Evolutionary conservation across 2,329 filamentous ascomycete species (phyloP), one percentile per base, ranked within the genome.

Genomic region (Bipolaris zeicola): DNA sequence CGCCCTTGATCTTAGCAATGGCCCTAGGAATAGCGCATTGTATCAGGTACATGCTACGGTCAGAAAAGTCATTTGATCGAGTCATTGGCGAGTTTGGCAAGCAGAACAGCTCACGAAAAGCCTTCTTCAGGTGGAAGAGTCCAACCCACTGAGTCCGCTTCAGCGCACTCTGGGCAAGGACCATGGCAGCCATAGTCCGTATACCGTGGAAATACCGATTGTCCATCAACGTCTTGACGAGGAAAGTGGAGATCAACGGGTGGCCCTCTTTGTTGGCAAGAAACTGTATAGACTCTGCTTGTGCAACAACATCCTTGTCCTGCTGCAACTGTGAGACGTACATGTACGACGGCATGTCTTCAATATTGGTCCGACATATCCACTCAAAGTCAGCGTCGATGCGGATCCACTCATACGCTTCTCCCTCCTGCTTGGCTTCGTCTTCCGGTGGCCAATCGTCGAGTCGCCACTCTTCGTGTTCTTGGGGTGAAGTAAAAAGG

Each of bases 321-420:
- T 99, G 95, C 74, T 99, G 95, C 60, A 99, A 82, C 75, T 99
- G 95, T 20, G 95, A 97, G 56, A 96, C 87, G 73, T 95, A 97
- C 96, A 99, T 99, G 81, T 98, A 98, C 4, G 91, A 87, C 43
- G 92, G 92, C 83, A 97, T 92, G 61, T 88, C 89, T 46, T 89
- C 79, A 58, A 89, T 88, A 49, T 70, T 65, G 76, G 96, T 90
- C 64, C 89, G 89, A 76, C 90, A 95, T 55, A 97, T 88, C 95
- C 95, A 99, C 75, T 99, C 95, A 65, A 98, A 98, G 76, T 99
- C 96, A 14, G 94, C 93, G 75, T 99, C 95, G 78, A 98, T 90
- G 18, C 95, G 89, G 66, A 99, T 96, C 95, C 96, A 99, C 74
- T 99, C 95, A 70, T 97, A 99, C 0, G 92, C 96, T 73, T 99